A percentile compares a stretch with the other conserved stretches of the same genome.
Evolutionary conservation across 441 rosid genomes (phyloP).

Genomic region (Populus hybrid): DNA sequence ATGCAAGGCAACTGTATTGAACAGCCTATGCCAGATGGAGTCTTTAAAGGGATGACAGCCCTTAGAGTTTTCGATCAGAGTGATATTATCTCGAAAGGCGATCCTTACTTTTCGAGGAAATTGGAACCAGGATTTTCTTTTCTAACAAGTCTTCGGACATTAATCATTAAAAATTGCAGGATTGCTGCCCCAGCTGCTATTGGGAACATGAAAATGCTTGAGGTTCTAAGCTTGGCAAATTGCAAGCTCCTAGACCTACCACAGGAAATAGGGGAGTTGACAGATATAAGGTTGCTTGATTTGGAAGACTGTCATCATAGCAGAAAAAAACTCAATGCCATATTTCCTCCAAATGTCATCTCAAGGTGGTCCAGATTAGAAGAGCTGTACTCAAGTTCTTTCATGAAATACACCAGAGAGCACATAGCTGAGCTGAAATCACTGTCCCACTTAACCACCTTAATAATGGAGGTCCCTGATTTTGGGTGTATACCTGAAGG

Average conservation of each 20-base stretch:
- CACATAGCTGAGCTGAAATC: not conserved
- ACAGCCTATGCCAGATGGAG: not conserved
- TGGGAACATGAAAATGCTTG: not conserved
- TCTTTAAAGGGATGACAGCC: not conserved
- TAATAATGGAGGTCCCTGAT: not conserved
- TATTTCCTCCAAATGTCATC: not conserved
- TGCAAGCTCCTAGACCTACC: not conserved
- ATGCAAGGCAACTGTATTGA: not conserved
- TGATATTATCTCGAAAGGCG: not conserved
- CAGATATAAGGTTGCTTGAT: not conserved
- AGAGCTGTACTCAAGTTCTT: not conserved
- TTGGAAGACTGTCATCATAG: not conserved
- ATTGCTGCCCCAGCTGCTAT: not conserved
- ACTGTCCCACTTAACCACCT: not conserved
- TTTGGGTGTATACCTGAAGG: not conserved
- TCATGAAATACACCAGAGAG: not conserved
- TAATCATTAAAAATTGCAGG: not conserved
- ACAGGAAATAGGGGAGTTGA: not conserved
- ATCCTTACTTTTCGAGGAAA: not conserved
- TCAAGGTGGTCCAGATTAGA: not conserved
- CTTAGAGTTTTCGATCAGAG: not conserved
- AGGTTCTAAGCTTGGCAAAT: not conserved
- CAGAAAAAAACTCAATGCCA: not conserved
- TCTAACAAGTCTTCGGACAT: not conserved
- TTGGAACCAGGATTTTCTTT: not conserved